These are phyloP conservation scores for Gamarada debralockiae DNA, from an alignment of 495 filamentous ascomycete genomes.

Conservation along the genomic window DNA sequence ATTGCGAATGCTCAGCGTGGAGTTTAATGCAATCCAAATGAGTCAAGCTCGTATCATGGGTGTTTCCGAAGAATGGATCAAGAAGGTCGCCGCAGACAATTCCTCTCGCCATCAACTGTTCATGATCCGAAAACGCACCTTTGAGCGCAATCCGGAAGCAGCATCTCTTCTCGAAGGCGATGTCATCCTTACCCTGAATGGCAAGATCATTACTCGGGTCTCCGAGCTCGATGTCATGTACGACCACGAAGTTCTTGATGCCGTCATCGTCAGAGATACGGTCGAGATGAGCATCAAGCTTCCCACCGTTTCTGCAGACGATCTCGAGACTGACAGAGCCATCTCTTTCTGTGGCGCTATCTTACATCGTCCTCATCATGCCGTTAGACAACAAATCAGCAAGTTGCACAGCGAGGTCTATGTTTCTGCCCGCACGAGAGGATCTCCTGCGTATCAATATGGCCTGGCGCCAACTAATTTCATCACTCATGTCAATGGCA, in stretches of 20 bases:
- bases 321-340: conserved; percentile 87
- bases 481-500: conserved; percentile 90
- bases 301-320: conserved; percentile 81
- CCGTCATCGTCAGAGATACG: conserved; percentile 81
- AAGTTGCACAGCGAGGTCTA: conserved; percentile 98
- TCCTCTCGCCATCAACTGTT: conserved; percentile 93
- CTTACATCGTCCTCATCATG: conserved; percentile 90
- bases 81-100: conserved; percentile 79
- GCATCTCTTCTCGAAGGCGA: conserved; percentile 82
- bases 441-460: conserved; percentile 88
- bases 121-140: conserved; percentile 85
- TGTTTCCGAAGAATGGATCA: conserved; percentile 92
- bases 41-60: conserved; percentile 98
- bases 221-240: conserved; percentile 97
- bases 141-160: conserved; percentile 61
- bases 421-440: conserved; percentile 78
- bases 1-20: conserved; percentile 85
- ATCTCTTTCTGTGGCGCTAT: conserved; percentile 95
- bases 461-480: conserved; percentile 95
- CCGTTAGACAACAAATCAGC: conserved; percentile 93
- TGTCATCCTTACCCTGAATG: conserved; percentile 87
- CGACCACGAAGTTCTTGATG: conserved; percentile 76
- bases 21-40: conserved; percentile 95
- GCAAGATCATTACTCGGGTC: conserved; percentile 86
- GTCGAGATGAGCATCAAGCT: conserved; percentile 74